A percentile compares a stretch with the other conserved stretches of the same genome.
Evolutionary conservation across 306 rosid species (phyloP).

Genomic region (Rubus idaeus): DNA sequence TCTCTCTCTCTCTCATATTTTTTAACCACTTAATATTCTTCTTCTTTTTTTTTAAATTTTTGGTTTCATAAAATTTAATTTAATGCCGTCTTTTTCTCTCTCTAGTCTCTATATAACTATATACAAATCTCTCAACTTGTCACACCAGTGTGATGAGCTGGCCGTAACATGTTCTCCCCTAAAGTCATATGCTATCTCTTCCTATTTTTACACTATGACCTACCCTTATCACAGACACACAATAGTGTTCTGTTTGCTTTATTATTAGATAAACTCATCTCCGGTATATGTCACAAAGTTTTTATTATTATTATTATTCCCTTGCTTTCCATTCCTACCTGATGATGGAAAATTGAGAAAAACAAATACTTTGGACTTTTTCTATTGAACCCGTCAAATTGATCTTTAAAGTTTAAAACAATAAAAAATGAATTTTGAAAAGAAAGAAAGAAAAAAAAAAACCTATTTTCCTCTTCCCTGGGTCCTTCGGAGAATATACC

Average conservation of each 20-base stretch:
- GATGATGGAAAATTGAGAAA: too few species aligned
- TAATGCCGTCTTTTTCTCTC: not conserved
- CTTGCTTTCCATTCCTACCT: too few species aligned
- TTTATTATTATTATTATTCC: too few species aligned
- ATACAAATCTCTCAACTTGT: not conserved
- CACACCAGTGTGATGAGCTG: slow-evolving; percentile 6
- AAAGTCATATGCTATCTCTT: slow-evolving; percentile 5
- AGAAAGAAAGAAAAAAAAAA: not conserved
- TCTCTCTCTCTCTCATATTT: not conserved
- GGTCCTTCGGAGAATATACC: too few species aligned
- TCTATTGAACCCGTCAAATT: too few species aligned
- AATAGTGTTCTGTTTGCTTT: not conserved
- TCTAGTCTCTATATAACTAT: not conserved
- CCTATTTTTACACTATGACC: slow-evolving; percentile 11
- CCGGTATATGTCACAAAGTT: not conserved
- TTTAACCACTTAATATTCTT: not conserved
- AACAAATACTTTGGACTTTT: too few species aligned
- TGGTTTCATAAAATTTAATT: not conserved
- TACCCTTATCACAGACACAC: slow-evolving; percentile 2
- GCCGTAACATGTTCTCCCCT: not conserved
- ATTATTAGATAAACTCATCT: not conserved
- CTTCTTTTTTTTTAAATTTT: too few species aligned
- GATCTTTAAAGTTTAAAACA: too few species aligned
- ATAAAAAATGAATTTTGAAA: not conserved
- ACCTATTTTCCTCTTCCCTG: too few species aligned